Evolutionary conservation across 1,139 yeast genomes (phyloP), one percentile per base, ranked within the genome.

Genomic region (Insectozyma bohioensis): DNA sequence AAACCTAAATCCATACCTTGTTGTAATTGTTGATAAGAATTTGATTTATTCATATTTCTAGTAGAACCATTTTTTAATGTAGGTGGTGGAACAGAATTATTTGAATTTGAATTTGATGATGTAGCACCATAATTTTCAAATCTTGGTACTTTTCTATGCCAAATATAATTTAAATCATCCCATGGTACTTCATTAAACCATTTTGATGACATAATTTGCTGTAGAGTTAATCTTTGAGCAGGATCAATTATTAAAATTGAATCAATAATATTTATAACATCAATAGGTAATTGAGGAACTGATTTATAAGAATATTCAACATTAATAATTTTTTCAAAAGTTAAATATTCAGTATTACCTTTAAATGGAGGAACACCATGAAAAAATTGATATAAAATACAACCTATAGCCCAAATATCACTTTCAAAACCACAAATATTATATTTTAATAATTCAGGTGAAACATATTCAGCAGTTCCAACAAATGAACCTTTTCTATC

Each of bases 331-430:
- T 90, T 88, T 52, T 94, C 97, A 58, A 94, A 94, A 0, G 97
- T 92, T 37, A 86, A 69, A 52, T 88, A 94, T 58, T 94, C 98
- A 35, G 95, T 92, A n/a, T 84, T 68, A 0, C 95, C 98, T 53
- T 90, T 92, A 63, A 94, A 94, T 8, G 99, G 98, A 1, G 98
- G 98, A 34, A 75, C 75, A 1, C 98, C 98, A 14, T 95, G 87
- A 47, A 94, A 83, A 75, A 94, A 80, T 58, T 94, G 98, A 58
- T 78, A 94, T 13, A 94, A 58, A 12, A 94, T 85, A 59, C 98
- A 94, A 1, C 97, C 99, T 45, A 87, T 72, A 0, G 98, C 97
- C 99, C 99, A 94, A 8, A 92, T 70, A 57, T 94, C 99, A 30
- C 95, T 79, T 33, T 87, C 80, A 49, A 82, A 85, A 17, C 96